Evolutionary conservation across 768 basidiomycete genomes (phyloP).

Genomic region (Serpula lacrymans): DNA sequence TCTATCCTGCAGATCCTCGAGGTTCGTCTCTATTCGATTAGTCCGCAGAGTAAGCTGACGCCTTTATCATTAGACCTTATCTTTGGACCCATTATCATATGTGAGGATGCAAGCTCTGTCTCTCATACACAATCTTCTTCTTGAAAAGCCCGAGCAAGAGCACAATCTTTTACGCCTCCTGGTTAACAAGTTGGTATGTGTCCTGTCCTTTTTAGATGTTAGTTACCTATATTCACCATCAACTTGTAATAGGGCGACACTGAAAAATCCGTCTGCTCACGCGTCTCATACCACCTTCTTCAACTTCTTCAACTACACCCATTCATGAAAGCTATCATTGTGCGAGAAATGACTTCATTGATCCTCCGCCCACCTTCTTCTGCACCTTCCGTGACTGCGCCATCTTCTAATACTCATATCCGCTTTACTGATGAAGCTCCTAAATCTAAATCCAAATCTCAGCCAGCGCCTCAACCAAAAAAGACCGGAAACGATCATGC

Average conservation of each 20-base stretch:
- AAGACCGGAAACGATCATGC: slow-evolving; percentile 63
- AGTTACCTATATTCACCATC: background rate
- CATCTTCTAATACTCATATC: slow-evolving; percentile 40
- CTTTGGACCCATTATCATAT: slow-evolving; percentile 82
- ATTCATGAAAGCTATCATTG: slow-evolving; percentile 85
- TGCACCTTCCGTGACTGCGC: slow-evolving; percentile 28
- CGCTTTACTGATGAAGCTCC: slow-evolving; percentile 43
- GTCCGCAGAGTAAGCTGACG: background rate
- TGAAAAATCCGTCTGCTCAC: slow-evolving; percentile 83
- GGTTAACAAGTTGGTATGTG: slow-evolving; percentile 86
- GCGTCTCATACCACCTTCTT: slow-evolving; percentile 86
- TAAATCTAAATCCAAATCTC: slow-evolving; percentile 11
- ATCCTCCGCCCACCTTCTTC: slow-evolving; percentile 55
- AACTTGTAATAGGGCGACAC: slow-evolving; percentile 67
- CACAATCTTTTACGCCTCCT: slow-evolving; percentile 91
- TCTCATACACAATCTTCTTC: slow-evolving; percentile 75
- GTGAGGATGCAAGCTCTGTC: slow-evolving; percentile 82
- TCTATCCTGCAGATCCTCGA: slow-evolving; percentile 87
- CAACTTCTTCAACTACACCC: slow-evolving; percentile 90
- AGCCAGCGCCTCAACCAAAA: slow-evolving; percentile 29
- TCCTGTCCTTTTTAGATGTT: slow-evolving; percentile 1
- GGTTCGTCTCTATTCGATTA: slow-evolving; percentile 37
- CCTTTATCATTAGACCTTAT: slow-evolving; percentile 53
- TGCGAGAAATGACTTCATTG: slow-evolving; percentile 80
- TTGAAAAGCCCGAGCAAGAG: slow-evolving; percentile 94